Percentiles rank a stretch among this genome's conserved stretches.
Evolutionary conservation across 768 basidiomycete genomes (phyloP).

Genomic region (Tricholoma hemisulphureum): DNA sequence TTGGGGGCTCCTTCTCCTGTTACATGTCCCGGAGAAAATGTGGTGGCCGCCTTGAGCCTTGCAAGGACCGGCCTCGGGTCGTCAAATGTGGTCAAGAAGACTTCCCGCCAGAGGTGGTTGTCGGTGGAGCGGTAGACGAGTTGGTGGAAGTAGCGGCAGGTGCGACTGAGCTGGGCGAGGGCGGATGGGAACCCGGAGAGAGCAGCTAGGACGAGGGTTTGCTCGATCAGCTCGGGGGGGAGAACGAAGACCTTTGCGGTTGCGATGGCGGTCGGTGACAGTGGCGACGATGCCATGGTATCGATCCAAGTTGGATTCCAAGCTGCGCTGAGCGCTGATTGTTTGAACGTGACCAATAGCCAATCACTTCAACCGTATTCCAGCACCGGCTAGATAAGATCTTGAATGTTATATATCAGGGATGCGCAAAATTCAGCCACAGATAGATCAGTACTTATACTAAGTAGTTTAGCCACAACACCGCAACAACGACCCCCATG

Average conservation of each 20-base stretch:
- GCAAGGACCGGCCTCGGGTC: slow-evolving; percentile 38
- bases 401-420: too few species aligned
- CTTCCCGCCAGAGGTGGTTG: slow-evolving; percentile 42
- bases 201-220: slow-evolving; percentile 14
- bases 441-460: too few species aligned
- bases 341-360: neutral
- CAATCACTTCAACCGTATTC: too few species aligned
- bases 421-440: too few species aligned
- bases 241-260: slow-evolving; percentile 10
- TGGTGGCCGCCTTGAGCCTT: slow-evolving; percentile 3
- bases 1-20: neutral
- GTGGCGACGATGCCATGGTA: neutral
- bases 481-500: too few species aligned
- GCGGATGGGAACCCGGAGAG: slow-evolving; percentile 12
- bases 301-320: too few species aligned
- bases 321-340: too few species aligned
- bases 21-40: slow-evolving; percentile 2
- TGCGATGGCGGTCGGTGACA: neutral
- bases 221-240: slow-evolving; percentile 19
- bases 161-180: slow-evolving; percentile 14
- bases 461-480: too few species aligned
- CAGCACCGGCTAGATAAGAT: too few species aligned
- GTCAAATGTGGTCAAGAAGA: slow-evolving; percentile 50
- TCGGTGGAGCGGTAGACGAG: slow-evolving; percentile 14
- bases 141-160: slow-evolving; percentile 16